phyloP scores from a whole-genome alignment of 1,284 basidiomycete genomes.

The Ustilago nuda region DNA sequence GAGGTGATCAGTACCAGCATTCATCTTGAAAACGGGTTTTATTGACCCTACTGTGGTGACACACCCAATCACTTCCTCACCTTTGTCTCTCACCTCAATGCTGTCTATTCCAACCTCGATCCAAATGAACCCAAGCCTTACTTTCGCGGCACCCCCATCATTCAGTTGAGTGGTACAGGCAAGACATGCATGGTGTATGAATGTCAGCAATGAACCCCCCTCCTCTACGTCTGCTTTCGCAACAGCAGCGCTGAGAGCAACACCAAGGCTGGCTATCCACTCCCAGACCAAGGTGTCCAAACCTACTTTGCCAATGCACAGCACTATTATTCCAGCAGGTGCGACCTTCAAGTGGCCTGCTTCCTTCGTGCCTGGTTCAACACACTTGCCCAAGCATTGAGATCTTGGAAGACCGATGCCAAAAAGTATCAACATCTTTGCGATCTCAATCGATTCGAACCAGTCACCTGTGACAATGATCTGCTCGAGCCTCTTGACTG shows the following conservation, averaged over 20 bases:
- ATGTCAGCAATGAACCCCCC: not conserved
- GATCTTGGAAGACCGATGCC: too few species aligned
- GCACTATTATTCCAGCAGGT: not conserved
- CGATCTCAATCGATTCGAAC: not conserved
- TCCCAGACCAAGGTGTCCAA: not conserved
- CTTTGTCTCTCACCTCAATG: not conserved
- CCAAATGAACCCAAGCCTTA: not conserved
- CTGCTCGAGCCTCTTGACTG: not conserved
- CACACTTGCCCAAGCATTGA: not conserved
- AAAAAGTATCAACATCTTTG: not conserved
- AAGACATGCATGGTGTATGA: not conserved
- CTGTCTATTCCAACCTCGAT: too few species aligned
- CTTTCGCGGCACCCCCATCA: not conserved
- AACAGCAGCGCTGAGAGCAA: not conserved
- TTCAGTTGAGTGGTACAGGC: not conserved
- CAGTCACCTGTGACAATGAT: too few species aligned
- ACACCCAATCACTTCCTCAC: not conserved
- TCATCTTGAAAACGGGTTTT: not conserved
- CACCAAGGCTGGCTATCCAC: not conserved
- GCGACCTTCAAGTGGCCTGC: not conserved
- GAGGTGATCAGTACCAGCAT: constrained; percentile 63
- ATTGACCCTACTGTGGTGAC: not conserved
- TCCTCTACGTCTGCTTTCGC: not conserved
- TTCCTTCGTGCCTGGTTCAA: not conserved
- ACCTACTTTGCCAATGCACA: not conserved